Evolutionary conservation across 73 alveolate genomes (phyloP).

Genomic region (Tetrahymena borealis): DNA sequence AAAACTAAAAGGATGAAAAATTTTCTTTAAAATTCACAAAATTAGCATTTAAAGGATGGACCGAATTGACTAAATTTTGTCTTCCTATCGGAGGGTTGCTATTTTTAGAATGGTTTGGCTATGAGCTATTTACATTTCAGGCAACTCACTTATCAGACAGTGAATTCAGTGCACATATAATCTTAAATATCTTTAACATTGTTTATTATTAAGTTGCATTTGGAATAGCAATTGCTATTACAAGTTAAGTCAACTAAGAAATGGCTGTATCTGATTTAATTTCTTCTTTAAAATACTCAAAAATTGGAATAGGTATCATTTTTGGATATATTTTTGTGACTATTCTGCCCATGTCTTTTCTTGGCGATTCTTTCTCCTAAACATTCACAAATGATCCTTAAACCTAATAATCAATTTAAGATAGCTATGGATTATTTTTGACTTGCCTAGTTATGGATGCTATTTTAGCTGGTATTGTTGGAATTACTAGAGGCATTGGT

Average conservation of each 20-base stretch:
- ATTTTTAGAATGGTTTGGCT: conserved; percentile 14
- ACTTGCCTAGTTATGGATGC: background rate
- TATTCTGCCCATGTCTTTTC: background rate
- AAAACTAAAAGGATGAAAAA: background rate
- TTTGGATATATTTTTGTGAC: background rate
- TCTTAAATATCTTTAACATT: background rate
- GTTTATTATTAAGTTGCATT: conserved; percentile 4
- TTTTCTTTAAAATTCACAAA: background rate
- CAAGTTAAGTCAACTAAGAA: background rate
- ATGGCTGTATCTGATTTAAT: conserved; percentile 3
- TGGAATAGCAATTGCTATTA: conserved; percentile 9
- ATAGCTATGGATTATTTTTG: background rate
- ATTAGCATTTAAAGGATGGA: conserved; percentile 3
- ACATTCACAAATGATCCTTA: background rate
- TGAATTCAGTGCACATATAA: background rate
- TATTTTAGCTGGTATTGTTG: background rate
- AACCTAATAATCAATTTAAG: background rate
- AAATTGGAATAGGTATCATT: background rate
- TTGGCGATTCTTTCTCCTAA: background rate
- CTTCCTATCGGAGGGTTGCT: background rate
- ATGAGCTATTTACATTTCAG: conserved; percentile 3
- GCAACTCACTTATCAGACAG: background rate
- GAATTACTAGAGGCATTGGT: conserved; percentile 4
- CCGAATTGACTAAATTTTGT: background rate
- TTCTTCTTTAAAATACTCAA: background rate